Percentiles rank a stretch among this genome's conserved stretches.
Conservation (phyloP, 208 protist species). For the Acanthamoeba lenticulata region DNA sequence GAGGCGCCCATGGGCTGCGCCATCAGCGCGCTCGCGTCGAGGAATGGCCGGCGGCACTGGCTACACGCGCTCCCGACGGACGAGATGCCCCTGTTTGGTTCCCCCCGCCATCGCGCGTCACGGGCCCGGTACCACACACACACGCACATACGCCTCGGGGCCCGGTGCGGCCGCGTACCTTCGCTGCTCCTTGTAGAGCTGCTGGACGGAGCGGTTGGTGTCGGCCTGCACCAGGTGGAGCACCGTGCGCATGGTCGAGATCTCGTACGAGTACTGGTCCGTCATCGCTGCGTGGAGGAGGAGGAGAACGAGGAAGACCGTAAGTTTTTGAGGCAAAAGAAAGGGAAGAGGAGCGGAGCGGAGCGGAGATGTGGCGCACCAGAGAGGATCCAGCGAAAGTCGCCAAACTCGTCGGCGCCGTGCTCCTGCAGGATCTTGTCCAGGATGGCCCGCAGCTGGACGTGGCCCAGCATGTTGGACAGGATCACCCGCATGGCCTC, state of each 20-base stretch:
- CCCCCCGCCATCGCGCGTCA: no score
- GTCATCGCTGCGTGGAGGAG: background rate
- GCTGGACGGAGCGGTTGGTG: background rate
- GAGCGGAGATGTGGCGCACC: background rate
- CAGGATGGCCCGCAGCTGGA: slow-evolving; percentile 46
- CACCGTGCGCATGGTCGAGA: slow-evolving; percentile 33
- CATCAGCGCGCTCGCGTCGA: background rate
- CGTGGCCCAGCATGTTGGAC: slow-evolving; percentile 60
- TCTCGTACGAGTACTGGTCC: slow-evolving; percentile 51
- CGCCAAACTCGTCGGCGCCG: slow-evolving; percentile 63
- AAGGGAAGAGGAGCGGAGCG: background rate
- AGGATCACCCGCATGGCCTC: background rate
- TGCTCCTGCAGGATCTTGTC: slow-evolving; percentile 57
- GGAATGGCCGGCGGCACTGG: slow-evolving; percentile 22
- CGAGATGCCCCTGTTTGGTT: background rate
- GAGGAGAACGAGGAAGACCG: background rate
- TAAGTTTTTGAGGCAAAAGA: background rate
- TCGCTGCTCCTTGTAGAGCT: slow-evolving; percentile 37
- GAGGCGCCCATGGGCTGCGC: background rate
- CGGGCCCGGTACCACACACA: background rate
- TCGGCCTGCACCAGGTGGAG: slow-evolving; percentile 6
- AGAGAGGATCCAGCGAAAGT: slow-evolving; percentile 59
- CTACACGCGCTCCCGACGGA: background rate
- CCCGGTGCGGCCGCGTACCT: background rate
- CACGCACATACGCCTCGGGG: background rate